Evolutionary conservation across 345 rosid genomes (phyloP), one percentile per base, ranked within the genome.

Genomic region (Microcos paniculata): DNA sequence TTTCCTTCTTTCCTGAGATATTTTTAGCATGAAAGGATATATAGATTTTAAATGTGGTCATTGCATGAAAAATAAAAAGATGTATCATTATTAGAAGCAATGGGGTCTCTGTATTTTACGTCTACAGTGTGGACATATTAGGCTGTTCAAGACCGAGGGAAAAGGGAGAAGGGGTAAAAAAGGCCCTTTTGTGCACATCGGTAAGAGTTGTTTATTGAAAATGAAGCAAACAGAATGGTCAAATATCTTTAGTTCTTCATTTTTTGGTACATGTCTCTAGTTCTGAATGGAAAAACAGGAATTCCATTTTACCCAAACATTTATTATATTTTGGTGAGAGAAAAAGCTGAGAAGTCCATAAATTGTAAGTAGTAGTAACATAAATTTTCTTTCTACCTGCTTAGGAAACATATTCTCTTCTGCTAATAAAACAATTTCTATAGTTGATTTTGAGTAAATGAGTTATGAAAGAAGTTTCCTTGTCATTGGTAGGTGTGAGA

Each of bases 401-500:
- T 13, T 23, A 10, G 31, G 13, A 8, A 24, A 26, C 24, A 9
- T 38, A 14, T 61, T 31, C 12, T 31, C 45, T 46, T 46, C 18
- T 31, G 18, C 18, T 57, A 48, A 11, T 48, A 7, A 48, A 12
- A 21, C 62, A 56, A n/a, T 56, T 9, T 56, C 30, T 24, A 56
- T 51, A 16, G 10, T 30, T 61, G 19, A 31, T 30, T 61, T 19
- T 62, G 26, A 19, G 10, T 35, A 5, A 62, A 16, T 31, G 21
- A 12, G 23, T 26, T 1, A 24, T 57, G 18, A 43, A 66, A 66
- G 28, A 65, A 42, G 52, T 16, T 66, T 16, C 19, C 15, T 26
- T 68, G 57, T 48, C 3, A 28, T 16, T 56, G 43, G 71, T 80
- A 83, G 84, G 82, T 23, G 15, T 9, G 56, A 51, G 77, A 70